Evolutionary conservation across 805 yeast species (phyloP), one percentile per base, ranked within the genome.

Genomic region (Monosporozyma unispora): DNA sequence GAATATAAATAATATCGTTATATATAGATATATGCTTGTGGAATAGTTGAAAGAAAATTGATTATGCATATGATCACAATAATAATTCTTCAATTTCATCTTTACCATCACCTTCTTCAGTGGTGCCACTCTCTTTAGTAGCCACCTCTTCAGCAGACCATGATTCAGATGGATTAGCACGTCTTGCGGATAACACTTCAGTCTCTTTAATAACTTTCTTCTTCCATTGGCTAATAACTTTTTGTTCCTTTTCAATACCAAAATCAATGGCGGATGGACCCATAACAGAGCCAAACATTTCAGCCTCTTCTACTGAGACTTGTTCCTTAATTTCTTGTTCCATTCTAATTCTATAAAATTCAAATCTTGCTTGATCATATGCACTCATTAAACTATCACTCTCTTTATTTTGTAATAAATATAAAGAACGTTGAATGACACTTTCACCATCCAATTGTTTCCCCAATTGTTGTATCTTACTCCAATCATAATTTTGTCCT

Each of bases 401-500:
- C 6, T 60, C 51, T 5, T 69, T 63, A 12, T 67, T 67, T 21
- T 72, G 66, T 48, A 79, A 60, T 39, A 86, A 61, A 62, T 76
- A 80, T 42, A 84, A 51, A 0, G 90, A 76, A 64, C 93, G 76
- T 64, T 84, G 91, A 2, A 85, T 88, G 8, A 86, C 93, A 51
- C 80, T 77, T 68, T 93, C 99, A 52, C 98, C 98, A 60, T 88
- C 96, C 35, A 93, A 72, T 21, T 83, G 84, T 63, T 83, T 82
- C 43, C 75, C 70, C 29, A 81, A 64, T 66, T 93, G 98, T 56
- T 77, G 76, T 65, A 93, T 77, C 46, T 74, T 73, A 44, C 82
- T 74, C 98, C 99, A 93, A 66, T 93, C 88, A 50, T 74, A 73
- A 7, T 64, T 60, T 44, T 84, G 87, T 42, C 75, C 71, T 12